Evolutionary conservation across 768 basidiomycete genomes (phyloP).

Genomic region (Russula earlei): DNA sequence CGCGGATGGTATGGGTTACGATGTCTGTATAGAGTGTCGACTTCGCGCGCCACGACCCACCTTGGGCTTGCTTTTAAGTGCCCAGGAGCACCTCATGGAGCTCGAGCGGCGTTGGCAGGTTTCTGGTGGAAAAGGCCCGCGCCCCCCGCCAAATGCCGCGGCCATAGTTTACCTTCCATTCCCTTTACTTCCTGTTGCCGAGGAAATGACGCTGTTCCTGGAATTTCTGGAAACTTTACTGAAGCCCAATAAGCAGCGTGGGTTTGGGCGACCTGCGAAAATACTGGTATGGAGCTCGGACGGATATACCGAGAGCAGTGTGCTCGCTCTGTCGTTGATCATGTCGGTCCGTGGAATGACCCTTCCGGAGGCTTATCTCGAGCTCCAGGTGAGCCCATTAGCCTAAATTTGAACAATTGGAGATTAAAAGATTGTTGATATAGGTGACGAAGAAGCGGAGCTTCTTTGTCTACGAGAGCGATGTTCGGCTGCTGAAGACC

Average conservation of each 20-base stretch:
- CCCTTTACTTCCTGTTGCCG: constrained; percentile 53
- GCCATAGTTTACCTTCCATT: constrained; percentile 68
- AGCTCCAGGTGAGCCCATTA: constrained; percentile 49
- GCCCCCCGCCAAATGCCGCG: constrained; percentile 64
- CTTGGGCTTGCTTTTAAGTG: constrained; percentile 54
- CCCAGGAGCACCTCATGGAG: constrained; percentile 62
- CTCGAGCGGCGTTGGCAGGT: constrained; percentile 52
- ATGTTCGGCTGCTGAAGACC: constrained; percentile 61
- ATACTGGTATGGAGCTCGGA: constrained; percentile 76
- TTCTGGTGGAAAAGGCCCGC: constrained; percentile 34
- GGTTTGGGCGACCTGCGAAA: constrained; percentile 44
- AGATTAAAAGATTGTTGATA: background rate
- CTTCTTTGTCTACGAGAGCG: constrained; percentile 87
- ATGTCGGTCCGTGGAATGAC: constrained; percentile 63
- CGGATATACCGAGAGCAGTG: constrained; percentile 88
- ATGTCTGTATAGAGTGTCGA: constrained; percentile 84
- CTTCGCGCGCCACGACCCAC: constrained; percentile 70
- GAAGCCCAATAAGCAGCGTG: constrained; percentile 32
- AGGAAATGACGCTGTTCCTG: constrained; percentile 51
- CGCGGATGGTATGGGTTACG: constrained; percentile 53
- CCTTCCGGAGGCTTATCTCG: constrained; percentile 86
- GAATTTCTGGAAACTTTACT: constrained; percentile 61
- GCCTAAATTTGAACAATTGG: constrained; percentile 3
- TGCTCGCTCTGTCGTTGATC: constrained; percentile 76
- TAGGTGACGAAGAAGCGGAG: constrained; percentile 57